phyloP scores from a whole-genome alignment of 2,329 filamentous ascomycete species.

The Fusarium humuli region DNA sequence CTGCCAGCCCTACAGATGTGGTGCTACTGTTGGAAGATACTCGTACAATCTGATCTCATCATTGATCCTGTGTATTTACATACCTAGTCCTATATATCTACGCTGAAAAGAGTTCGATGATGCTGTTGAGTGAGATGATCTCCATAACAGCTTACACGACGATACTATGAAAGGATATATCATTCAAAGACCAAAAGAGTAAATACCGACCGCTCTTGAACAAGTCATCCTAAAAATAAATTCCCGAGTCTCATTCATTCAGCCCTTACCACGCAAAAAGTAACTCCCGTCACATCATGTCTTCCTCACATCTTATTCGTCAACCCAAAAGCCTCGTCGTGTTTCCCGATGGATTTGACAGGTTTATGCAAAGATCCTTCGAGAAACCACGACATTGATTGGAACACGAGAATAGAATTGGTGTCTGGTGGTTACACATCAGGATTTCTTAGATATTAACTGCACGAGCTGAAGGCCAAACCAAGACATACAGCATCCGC shows the following conservation, averaged over 20 bases:
- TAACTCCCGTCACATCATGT: not conserved
- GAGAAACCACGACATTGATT: not conserved
- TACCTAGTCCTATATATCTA: not conserved
- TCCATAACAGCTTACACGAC: not conserved
- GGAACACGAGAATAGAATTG: constrained; percentile 6
- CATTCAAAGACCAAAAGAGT: not conserved
- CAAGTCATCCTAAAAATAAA: constrained; percentile 30
- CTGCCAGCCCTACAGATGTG: constrained; percentile 28
- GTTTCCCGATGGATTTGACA: constrained; percentile 15
- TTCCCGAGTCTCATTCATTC: not conserved
- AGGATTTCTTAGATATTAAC: not conserved
- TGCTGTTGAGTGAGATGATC: not conserved
- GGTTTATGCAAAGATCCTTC: not conserved
- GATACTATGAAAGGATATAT: not conserved
- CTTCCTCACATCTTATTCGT: constrained; percentile 24
- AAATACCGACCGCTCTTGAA: not conserved
- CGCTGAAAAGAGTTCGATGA: not conserved
- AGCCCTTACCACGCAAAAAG: constrained; percentile 30
- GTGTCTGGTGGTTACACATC: constrained; percentile 4
- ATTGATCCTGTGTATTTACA: not conserved
- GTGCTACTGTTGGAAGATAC: not conserved
- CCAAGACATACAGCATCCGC: not conserved
- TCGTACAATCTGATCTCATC: not conserved
- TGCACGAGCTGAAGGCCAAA: not conserved
- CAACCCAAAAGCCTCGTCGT: constrained; percentile 22